These are phyloP conservation scores for Komagataella kurtzmanii DNA, from an alignment of 805 yeast species.

Conservation along the genomic window DNA sequence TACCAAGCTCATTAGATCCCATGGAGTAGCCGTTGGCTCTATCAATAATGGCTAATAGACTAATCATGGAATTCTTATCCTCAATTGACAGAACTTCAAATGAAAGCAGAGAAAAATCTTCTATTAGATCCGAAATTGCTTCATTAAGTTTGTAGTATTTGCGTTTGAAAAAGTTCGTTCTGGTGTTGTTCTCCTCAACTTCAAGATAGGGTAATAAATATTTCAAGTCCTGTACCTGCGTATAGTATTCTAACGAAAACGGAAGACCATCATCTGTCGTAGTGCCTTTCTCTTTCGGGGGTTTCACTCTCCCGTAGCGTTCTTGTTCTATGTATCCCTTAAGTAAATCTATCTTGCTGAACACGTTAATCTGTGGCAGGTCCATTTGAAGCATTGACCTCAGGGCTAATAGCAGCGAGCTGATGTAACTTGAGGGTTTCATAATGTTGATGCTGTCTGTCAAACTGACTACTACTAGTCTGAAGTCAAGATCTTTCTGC, in stretches of 20 bases:
- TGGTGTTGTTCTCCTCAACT: conserved; percentile 54
- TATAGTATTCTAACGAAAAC: conserved; percentile 72
- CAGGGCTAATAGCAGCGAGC: conserved; percentile 65
- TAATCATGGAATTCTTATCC: conserved; percentile 85
- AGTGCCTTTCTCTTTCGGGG: background rate
- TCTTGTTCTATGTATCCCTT: conserved; percentile 30
- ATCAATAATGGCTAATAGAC: conserved; percentile 63
- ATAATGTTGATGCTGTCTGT: conserved; percentile 76
- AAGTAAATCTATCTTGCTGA: conserved; percentile 80
- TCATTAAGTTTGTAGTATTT: conserved; percentile 50
- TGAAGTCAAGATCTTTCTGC: conserved; percentile 48
- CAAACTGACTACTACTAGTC: conserved; percentile 76
- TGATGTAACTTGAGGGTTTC: conserved; percentile 80
- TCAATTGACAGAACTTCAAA: conserved; percentile 87
- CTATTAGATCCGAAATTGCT: conserved; percentile 69
- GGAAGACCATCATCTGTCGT: conserved; percentile 34
- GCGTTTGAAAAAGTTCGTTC: conserved; percentile 32
- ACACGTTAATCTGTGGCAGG: conserved; percentile 84
- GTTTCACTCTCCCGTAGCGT: conserved; percentile 5
- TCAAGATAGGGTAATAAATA: conserved; percentile 56
- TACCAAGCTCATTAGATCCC: conserved; percentile 90
- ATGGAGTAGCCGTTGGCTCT: conserved; percentile 89
- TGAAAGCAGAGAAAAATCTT: conserved; percentile 76
- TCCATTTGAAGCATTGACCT: conserved; percentile 90
- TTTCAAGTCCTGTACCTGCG: conserved; percentile 79